Base-by-base conservation (phyloP, 805 yeast species). In the Kodamaea nitidulidarum region DNA sequence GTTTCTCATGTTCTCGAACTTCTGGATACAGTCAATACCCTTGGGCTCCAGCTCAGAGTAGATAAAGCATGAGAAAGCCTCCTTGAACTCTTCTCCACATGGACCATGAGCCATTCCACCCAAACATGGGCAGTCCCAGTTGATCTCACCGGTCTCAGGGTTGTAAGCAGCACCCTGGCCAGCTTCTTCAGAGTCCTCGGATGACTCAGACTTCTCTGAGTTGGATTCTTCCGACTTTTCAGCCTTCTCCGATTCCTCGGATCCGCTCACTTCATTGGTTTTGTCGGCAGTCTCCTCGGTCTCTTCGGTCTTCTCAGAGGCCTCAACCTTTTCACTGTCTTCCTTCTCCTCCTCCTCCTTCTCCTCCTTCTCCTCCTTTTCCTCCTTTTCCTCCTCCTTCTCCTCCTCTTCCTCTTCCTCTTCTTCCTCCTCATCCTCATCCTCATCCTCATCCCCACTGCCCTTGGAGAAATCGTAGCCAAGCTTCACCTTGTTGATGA, bases 101-200 rank as follows among this genome's bases (percentile, higher is more conserved):
- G 98, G 98, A 0, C 98, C 98, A 49, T 90, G 75, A 22, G 98
- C 98, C 97, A 93, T 88, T 30, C 98, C 98, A 24, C 98, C 98
- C 36, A 93, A 71, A 64, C 98, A 91, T n/a, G 98, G 98, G 63
- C 98, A 93, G 58, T 93, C 98, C 98, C 98, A 93, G 77, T 93
- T 91, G 66, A 93, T 93, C 61, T 91, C 98, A 21, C 98, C 98
- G 2, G 98, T 93, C 55, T 86, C 95, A 21, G 97, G 97, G 67
- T 91, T 79, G 65, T 79, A 91, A 3, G 98, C 96, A 27, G 88
- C 84, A 15, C 65, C 63, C 32, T 64, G 73, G 29, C 56, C 63
- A 15, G 16, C 12, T 29, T 25, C 57, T 32, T 44, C 54, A 1
- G 34, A 46, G 4, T 26, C 41, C n/a, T 20, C 32, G 12, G 32